Conservation (phyloP, 306 rosid species). For the Prunus mira region DNA sequence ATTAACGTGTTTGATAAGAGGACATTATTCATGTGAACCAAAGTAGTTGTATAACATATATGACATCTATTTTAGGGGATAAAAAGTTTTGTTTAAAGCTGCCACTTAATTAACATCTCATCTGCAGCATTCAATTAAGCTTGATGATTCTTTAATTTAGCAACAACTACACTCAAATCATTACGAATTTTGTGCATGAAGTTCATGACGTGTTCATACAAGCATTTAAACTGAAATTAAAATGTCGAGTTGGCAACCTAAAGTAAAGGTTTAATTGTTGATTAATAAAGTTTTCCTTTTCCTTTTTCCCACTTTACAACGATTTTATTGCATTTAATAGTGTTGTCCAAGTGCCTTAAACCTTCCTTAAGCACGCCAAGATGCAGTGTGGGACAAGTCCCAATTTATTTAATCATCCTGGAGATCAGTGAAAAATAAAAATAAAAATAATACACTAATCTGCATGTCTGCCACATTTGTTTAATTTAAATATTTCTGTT, state of each 20-base stretch:
- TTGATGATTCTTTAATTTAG: not conserved
- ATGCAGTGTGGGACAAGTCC: not conserved
- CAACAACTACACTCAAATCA: not conserved
- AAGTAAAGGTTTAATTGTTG: not conserved
- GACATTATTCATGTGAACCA: too few species aligned
- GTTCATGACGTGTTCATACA: not conserved
- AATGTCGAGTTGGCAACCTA: not conserved
- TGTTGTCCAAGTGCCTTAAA: not conserved
- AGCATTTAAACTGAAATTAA: not conserved
- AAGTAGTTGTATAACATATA: too few species aligned
- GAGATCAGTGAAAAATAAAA: not conserved
- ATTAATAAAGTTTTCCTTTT: not conserved
- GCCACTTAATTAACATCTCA: too few species aligned
- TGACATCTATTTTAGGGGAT: not conserved
- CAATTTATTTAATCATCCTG: not conserved
- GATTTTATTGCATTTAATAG: not conserved
- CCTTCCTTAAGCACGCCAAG: conserved; percentile 2
- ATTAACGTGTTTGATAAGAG: too few species aligned
- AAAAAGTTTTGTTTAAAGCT: not conserved
- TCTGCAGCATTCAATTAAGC: not conserved
- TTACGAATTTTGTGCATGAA: not conserved
- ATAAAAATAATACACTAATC: not conserved
- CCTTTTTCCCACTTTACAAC: not conserved
- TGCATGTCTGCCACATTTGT: conserved; percentile 17
- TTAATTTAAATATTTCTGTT: not conserved